Conservation (phyloP, 2,329 filamentous ascomycete species). For the Ramularia endophylla region DNA sequence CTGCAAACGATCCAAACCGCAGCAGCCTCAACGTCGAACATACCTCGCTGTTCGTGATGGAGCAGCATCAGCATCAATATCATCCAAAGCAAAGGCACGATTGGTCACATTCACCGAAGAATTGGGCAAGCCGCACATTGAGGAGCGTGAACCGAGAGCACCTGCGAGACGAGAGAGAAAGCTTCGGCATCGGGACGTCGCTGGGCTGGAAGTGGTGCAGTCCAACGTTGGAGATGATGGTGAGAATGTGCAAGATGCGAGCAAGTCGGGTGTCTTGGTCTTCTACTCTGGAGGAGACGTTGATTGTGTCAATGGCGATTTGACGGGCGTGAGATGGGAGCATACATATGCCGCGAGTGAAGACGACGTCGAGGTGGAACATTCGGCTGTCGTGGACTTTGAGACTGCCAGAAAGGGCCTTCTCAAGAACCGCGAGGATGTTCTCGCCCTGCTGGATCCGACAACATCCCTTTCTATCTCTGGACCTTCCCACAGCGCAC, state of each 20-base stretch:
- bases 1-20: constrained; percentile 41
- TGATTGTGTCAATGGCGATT: constrained; percentile 26
- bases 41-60: constrained; percentile 48
- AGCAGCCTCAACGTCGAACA: constrained; percentile 47
- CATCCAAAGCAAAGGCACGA: constrained; percentile 45
- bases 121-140: constrained; percentile 17
- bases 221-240: constrained; percentile 2
- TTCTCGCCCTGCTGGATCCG: constrained; percentile 34
- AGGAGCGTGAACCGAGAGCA: constrained; percentile 25
- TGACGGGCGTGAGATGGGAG: constrained; percentile 23
- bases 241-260: constrained; percentile 1
- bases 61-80: constrained; percentile 35
- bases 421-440: constrained; percentile 40
- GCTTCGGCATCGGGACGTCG: constrained; percentile 28
- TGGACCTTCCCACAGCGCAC: constrained; percentile 1
- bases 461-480: too few species aligned
- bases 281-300: constrained; percentile 27
- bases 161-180: constrained; percentile 25
- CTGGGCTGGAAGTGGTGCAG: constrained; percentile 17
- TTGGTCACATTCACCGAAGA: constrained; percentile 52
- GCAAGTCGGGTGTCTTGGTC: constrained; percentile 18
- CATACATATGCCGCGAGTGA: constrained; percentile 15
- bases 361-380: constrained; percentile 19
- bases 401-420: constrained; percentile 39
- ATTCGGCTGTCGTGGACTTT: constrained; percentile 24